Base-by-base conservation (phyloP, 2,329 filamentous ascomycete species). In the Fusarium graminum region DNA sequence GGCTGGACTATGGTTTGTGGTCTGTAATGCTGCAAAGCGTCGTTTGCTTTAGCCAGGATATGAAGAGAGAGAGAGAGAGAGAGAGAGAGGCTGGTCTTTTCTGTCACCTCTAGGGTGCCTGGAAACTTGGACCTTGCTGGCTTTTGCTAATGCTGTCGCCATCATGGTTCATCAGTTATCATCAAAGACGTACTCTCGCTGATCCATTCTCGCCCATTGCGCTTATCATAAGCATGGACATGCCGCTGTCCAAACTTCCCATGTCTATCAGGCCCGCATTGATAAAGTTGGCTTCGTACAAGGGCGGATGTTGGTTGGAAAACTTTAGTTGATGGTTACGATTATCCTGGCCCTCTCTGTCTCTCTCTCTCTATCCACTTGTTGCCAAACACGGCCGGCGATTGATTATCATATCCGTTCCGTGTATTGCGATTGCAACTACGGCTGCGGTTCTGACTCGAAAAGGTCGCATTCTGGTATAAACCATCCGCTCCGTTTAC, bases 361-460 rank as follows among this genome's bases (percentile, higher is more conserved):
- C 11, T 14, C 32, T 34, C 32, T 34, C 32, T 34, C 14, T 36
- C 59, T 63, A 53, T 64, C 61, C 59, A 59, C 61, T 42, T 54
- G 26, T 34, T 64, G 30, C 61, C 53, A 59, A 64, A 64, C 59
- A 64, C 59, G 47, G 59, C 53, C 53, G 47, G 59, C 44, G 42
- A 44, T 38, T 45, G 50, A 62, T 49, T 51, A 38, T 51, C 52
- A 38, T 47, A 45, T 63, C 36, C 50, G 47, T n/a, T 45, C 52
- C 60, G 36, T 46, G 39, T 56, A 43, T 30, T 56, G 25, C 43
- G 40, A 62, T 38, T 56, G 30, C 44, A 16, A 46, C 60, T 41
- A 30, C 45, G 53, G 47, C 28, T 50, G 36, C 41, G 59, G 46
- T 42, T 63, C 52, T 58, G 58, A 63, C 59, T 64, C 60, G 41